Evolutionary conservation across 176 grass and related monocot genomes (phyloP).

Genomic region (Pontederia paniculata): DNA sequence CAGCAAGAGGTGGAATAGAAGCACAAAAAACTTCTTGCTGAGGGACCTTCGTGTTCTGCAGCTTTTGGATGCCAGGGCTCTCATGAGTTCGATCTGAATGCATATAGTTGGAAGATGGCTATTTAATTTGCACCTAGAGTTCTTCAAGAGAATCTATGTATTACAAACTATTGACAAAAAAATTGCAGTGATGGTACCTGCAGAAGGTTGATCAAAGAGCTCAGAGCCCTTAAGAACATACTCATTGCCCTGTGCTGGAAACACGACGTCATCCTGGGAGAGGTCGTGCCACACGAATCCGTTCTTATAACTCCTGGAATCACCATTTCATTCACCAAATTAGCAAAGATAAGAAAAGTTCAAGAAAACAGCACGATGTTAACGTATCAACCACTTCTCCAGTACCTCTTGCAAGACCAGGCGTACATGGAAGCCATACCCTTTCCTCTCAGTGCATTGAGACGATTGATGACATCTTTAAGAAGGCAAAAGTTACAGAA

Average conservation of each 20-base stretch:
- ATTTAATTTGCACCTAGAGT: not conserved
- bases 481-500: not conserved
- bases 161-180: not conserved
- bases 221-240: constrained; percentile 94
- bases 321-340: not conserved
- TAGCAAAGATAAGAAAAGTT: not conserved
- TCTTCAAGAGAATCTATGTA: not conserved
- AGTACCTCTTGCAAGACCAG: constrained; percentile 94
- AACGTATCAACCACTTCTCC: not conserved
- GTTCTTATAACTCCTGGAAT: constrained; percentile 81
- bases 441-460: constrained; percentile 70
- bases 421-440: constrained; percentile 73
- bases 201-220: constrained; percentile 47
- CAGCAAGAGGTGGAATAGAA: constrained; percentile 36
- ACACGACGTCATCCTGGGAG: constrained; percentile 53
- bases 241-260: constrained; percentile 65
- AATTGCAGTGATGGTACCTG: constrained; percentile 26
- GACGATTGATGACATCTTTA: constrained; percentile 67
- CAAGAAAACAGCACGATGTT: not conserved
- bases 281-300: constrained; percentile 99
- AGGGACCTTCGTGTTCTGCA: constrained; percentile 20
- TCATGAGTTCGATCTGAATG: constrained; percentile 35
- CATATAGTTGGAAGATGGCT: not conserved
- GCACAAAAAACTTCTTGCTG: constrained; percentile 36
- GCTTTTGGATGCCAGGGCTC: constrained; percentile 37